phyloP scores from a whole-genome alignment of 306 rosid species.

The Neltuma alba region DNA sequence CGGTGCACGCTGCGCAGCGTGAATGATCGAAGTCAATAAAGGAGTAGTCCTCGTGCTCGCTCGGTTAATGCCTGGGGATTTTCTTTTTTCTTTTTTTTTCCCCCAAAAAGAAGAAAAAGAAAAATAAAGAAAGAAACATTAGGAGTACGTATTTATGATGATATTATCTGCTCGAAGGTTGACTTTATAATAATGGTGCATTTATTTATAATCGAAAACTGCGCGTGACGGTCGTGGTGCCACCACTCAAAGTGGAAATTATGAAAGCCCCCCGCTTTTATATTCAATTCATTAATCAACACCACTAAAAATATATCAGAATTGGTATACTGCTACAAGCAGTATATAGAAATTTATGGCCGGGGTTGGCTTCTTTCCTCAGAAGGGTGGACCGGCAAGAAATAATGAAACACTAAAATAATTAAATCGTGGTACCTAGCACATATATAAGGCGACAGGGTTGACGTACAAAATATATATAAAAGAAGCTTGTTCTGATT shows the following conservation, averaged over 20 bases:
- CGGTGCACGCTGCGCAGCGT: slow-evolving; percentile 11
- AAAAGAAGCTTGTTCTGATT: background rate
- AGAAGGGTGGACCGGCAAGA: background rate
- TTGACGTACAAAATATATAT: background rate
- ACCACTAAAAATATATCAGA: too few species aligned
- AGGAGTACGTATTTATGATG: slow-evolving; percentile 23
- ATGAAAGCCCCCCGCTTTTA: background rate
- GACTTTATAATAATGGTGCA: background rate
- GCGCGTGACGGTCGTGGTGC: background rate
- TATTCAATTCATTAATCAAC: background rate
- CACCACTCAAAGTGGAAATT: slow-evolving; percentile 33
- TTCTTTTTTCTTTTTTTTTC: too few species aligned
- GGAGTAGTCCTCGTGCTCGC: background rate
- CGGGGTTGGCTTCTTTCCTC: background rate
- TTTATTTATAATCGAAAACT: background rate
- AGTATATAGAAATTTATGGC: slow-evolving; percentile 30
- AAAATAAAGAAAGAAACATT: background rate
- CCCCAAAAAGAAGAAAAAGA: background rate
- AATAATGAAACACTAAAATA: background rate
- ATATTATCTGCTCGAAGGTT: background rate
- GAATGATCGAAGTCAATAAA: background rate
- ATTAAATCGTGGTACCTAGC: background rate
- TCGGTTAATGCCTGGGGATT: too few species aligned
- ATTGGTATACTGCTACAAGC: too few species aligned
- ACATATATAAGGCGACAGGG: background rate